Base-by-base conservation (phyloP, 2,329 filamentous ascomycete genomes). In the Fusarium lateritium region DNA sequence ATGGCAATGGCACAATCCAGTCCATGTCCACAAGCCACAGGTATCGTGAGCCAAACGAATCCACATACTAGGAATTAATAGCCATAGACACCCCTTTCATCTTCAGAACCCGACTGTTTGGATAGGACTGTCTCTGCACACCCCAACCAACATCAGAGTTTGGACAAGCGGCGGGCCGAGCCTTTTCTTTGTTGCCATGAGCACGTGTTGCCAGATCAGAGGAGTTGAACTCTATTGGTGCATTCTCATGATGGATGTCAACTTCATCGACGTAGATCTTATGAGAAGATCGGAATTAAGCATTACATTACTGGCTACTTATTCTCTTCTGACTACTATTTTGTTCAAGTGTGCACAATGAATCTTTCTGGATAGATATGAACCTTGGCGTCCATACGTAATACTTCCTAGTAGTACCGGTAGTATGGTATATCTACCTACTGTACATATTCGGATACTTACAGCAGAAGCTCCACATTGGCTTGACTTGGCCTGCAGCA, bases 141-240 rank as follows among this genome's bases (percentile, higher is more conserved):
- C 31, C 34, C 28, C n/a, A 28, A 44, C 39, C 47, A 36, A 33
- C 31, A 62, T 55, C 56, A 72, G 38, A 61, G 61, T 72, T 69
- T 70, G 45, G 52, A 62, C 49, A 57, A 56, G 55, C 45, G 43
- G 58, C 71, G 71, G 71, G 67, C 69, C 59, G 71, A 58, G 43
- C 71, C 71, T 70, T 62, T 69, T 56, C 44, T 58, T 54, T 49
- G 44, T 58, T 26, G 10, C 56, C 15, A 21, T 43, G 45, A 57
- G 49, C 63, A 70, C 56, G 51, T 54, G 55, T 34, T 33, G 11
- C n/a, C 8, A 26, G 21, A 34, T 52, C 28, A 17, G 15, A 59
- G 50, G 26, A 46, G 33, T 39, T 38, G 49, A 50, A 51, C 44
- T 21, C n/a, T 33, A 42, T 51, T 65, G 61, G 34, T 46, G 39